phyloP scores from a whole-genome alignment of 1,139 yeast species.

The Yamadazyma jaroonii region DNA sequence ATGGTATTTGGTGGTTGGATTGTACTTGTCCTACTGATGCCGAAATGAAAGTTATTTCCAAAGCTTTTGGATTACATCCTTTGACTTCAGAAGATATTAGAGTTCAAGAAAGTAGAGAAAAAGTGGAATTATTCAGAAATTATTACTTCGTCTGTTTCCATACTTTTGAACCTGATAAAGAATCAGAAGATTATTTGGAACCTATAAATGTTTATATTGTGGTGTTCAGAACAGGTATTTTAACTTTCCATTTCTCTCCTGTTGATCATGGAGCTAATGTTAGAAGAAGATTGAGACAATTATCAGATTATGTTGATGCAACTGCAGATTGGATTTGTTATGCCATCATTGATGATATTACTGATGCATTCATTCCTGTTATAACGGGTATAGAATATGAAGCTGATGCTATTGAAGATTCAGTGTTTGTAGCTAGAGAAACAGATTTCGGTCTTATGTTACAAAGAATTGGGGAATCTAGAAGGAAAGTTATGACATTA shows the following conservation, averaged over 20 bases:
- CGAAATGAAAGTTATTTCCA: slow-evolving; percentile 62
- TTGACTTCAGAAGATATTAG: slow-evolving; percentile 82
- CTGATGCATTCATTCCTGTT: slow-evolving; percentile 91
- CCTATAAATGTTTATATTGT: slow-evolving; percentile 87
- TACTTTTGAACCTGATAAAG: slow-evolving; percentile 72
- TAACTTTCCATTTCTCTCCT: slow-evolving; percentile 85
- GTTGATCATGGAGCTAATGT: slow-evolving; percentile 82
- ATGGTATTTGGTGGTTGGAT: slow-evolving; percentile 77
- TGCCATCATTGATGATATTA: slow-evolving; percentile 89
- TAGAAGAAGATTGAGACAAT: slow-evolving; percentile 86
- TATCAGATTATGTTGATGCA: slow-evolving; percentile 82
- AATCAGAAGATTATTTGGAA: slow-evolving; percentile 78
- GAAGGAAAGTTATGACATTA: slow-evolving; percentile 88
- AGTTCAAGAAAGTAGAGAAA: slow-evolving; percentile 83
- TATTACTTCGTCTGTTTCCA: slow-evolving; percentile 84
- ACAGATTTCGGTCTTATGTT: slow-evolving; percentile 70
- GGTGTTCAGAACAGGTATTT: slow-evolving; percentile 79
- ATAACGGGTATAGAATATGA: slow-evolving; percentile 84
- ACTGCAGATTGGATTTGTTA: slow-evolving; percentile 93
- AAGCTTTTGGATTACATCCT: slow-evolving; percentile 79
- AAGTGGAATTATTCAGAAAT: slow-evolving; percentile 70
- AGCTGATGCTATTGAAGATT: slow-evolving; percentile 89
- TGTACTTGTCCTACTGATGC: slow-evolving; percentile 67
- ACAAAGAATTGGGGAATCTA: slow-evolving; percentile 79
- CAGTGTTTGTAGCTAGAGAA: slow-evolving; percentile 41